These are phyloP conservation scores for Elongisporangium prolatum DNA, from an alignment of 352 stramenopile genomes.

Conservation along the genomic window DNA sequence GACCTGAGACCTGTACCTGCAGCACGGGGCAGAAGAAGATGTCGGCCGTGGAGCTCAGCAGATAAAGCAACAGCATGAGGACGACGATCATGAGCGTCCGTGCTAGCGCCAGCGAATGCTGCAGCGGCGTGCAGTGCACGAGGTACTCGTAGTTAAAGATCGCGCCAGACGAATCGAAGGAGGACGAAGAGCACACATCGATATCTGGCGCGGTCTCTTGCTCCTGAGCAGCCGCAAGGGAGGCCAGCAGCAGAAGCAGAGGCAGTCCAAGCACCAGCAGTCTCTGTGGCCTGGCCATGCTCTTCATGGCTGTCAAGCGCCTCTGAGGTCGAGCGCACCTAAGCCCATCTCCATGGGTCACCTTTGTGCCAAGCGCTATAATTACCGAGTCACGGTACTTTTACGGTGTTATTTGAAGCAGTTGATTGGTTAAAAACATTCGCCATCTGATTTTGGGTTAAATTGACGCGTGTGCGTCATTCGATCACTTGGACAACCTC, in stretches of 20 bases:
- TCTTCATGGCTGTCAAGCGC: neutral
- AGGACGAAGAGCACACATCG: constrained; percentile 27
- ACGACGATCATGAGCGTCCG: constrained; percentile 37
- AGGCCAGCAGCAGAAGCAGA: neutral
- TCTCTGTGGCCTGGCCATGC: neutral
- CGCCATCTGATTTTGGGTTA: neutral
- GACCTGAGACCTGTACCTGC: constrained; percentile 20
- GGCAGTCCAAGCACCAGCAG: constrained; percentile 10
- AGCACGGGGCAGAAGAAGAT: constrained; percentile 77
- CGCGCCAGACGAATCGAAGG: constrained; percentile 22
- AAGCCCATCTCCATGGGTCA: neutral
- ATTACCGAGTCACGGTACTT: neutral
- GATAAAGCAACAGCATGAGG: constrained; percentile 62
- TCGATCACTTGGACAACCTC: neutral
- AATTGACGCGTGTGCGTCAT: neutral
- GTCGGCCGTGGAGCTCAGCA: constrained; percentile 78
- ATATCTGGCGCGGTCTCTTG: neutral
- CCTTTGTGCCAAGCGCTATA: neutral
- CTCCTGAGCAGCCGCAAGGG: neutral
- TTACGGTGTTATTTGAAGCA: neutral
- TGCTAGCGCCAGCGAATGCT: constrained; percentile 30
- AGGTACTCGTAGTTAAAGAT: constrained; percentile 70
- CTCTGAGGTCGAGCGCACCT: neutral
- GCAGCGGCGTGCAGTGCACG: constrained; percentile 49
- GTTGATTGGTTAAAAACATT: neutral